A percentile compares a stretch with the other conserved stretches of the same genome.
Conservation (phyloP, 2,329 filamentous ascomycete species). For the Emmonsia crescens region DNA sequence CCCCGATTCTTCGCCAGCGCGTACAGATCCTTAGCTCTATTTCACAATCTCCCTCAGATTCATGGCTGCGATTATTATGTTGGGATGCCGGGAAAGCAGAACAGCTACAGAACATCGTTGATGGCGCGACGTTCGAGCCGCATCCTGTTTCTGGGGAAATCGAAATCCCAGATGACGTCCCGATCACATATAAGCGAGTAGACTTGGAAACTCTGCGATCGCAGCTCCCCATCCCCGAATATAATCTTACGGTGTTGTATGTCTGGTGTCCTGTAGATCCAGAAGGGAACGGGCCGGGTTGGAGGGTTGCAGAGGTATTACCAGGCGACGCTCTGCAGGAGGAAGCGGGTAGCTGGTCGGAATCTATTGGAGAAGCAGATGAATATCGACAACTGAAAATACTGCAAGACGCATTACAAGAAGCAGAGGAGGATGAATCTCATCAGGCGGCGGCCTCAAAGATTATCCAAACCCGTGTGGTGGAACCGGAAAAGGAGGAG, state of each 20-base stretch:
- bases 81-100: slow-evolving; percentile 47
- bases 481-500: slow-evolving; percentile 24
- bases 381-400: slow-evolving; percentile 31
- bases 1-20: slow-evolving; percentile 53
- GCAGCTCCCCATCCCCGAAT: slow-evolving; percentile 44
- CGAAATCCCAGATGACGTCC: slow-evolving; percentile 48
- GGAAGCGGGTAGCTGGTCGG: slow-evolving; percentile 42
- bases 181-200: slow-evolving; percentile 46
- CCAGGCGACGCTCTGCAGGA: slow-evolving; percentile 40
- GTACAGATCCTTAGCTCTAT: slow-evolving; percentile 45
- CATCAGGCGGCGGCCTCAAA: slow-evolving; percentile 10
- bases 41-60: slow-evolving; percentile 33
- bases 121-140: slow-evolving; percentile 47
- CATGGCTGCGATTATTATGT: slow-evolving; percentile 50
- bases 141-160: slow-evolving; percentile 56
- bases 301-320: slow-evolving; percentile 51
- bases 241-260: slow-evolving; percentile 45
- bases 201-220: slow-evolving; percentile 53
- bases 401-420: slow-evolving; percentile 26
- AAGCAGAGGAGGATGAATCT: slow-evolving; percentile 14
- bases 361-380: slow-evolving; percentile 45
- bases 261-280: slow-evolving; percentile 52
- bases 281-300: slow-evolving; percentile 41
- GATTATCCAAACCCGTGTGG: neutral
- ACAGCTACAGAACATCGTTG: slow-evolving; percentile 43